These are phyloP conservation scores for Eucalyptus fibrosa DNA, from an alignment of 345 rosid species.

Conservation along the genomic window DNA sequence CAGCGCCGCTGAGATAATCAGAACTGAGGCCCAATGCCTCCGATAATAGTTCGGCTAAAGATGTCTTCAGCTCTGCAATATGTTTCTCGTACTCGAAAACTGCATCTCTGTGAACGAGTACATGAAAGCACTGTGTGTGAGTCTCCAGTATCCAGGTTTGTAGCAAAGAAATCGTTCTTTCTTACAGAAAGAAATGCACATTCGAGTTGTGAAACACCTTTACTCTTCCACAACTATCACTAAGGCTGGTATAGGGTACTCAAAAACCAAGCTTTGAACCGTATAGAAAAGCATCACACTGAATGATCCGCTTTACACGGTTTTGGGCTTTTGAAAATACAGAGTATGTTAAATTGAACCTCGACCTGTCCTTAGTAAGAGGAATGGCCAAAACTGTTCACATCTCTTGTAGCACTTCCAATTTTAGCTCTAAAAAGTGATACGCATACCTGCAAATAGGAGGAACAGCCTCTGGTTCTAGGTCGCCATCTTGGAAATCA, in stretches of 20 bases:
- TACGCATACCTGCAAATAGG: background rate
- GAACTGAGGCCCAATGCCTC: constrained; percentile 27
- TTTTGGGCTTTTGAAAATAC: background rate
- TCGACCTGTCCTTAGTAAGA: background rate
- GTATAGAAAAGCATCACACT: background rate
- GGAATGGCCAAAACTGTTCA: background rate
- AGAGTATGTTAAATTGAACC: background rate
- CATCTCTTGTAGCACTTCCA: background rate
- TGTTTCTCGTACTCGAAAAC: constrained; percentile 19
- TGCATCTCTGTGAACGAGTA: constrained; percentile 9
- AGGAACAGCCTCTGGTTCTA: background rate
- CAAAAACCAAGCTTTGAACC: background rate
- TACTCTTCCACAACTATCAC: background rate
- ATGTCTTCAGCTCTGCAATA: constrained; percentile 5
- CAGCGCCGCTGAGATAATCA: constrained; percentile 13
- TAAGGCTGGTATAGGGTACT: background rate
- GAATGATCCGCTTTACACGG: background rate
- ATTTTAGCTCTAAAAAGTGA: background rate
- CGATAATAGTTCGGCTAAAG: constrained; percentile 14
- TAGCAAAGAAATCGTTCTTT: background rate
- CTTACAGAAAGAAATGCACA: background rate
- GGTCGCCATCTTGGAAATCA: background rate
- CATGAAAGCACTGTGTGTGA: background rate
- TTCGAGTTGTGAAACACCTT: background rate
- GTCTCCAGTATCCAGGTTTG: background rate